Evolutionary conservation across 345 rosid genomes (phyloP), one percentile per base, ranked within the genome.

Genomic region (Populus tremula): DNA sequence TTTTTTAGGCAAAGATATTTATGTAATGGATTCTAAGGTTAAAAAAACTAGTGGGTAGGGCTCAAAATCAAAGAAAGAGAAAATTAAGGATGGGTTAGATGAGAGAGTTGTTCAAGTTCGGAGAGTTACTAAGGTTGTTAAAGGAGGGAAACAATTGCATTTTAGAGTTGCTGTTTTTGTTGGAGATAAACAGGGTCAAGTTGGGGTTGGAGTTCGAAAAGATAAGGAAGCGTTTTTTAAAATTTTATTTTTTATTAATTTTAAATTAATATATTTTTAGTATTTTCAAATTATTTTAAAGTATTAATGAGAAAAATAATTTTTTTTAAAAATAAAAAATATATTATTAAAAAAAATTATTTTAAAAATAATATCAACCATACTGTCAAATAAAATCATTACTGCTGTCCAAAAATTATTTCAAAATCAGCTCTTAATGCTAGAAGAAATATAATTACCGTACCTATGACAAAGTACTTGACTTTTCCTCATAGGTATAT

Each of bases 151-250:
- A 78, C 91, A 91, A 35, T 67, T 93, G 87, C 90, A 90, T 63
- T 95, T 91, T 47, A 86, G 99, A 82, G 96, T 88, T 0, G 80
- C 92, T 82, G 96, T 95, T 53, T 91, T 95, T 65, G 96, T 93
- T 13, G 99, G 99, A 0, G 93, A 95, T 62, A 92, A 88, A 79
- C 87, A 92, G 69, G 98, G 98, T 0, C 85, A 86, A 35, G 98
- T 95, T 2, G 96, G 99, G 23, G 97, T 95, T 62, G 98, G 98
- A 0, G 94, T 94, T 49, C 94, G 92, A 16, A 92, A 95, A 84
- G 97, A 97, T 66, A 95, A 86, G 79, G 98, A 92, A 72, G 94
- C n/a, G n/a, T n/a, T n/a, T n/a, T n/a, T n/a, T n/a, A n/a, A n/a
- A n/a, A n/a, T n/a, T n/a, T n/a, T n/a, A n/a, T n/a, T n/a, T n/a